phyloP scores from a whole-genome alignment of 2,329 filamentous ascomycete species.

The Xylaria hypoxylon region DNA sequence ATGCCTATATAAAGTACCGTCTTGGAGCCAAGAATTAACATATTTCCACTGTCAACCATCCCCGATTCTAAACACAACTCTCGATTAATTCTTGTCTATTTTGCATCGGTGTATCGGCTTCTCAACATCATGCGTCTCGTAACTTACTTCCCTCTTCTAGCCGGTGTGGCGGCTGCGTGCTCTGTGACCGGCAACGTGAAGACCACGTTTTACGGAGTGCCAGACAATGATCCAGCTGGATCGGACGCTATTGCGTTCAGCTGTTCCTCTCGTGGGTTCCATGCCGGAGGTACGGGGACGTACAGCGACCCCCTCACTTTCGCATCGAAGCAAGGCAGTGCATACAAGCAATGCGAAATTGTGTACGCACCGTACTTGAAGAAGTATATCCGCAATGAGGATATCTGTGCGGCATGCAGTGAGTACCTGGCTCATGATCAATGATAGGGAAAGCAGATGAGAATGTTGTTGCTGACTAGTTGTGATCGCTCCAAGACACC shows the following conservation, averaged over 20 bases:
- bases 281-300: constrained; percentile 57
- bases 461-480: constrained; percentile 19
- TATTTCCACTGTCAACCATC: not conserved
- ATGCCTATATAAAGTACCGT: constrained; percentile 20
- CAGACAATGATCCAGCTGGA: constrained; percentile 55
- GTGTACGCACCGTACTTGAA: constrained; percentile 58
- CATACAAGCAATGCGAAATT: constrained; percentile 57
- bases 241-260: constrained; percentile 51
- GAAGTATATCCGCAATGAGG: constrained; percentile 56
- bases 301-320: constrained; percentile 58
- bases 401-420: constrained; percentile 45
- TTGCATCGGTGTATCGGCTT: not conserved
- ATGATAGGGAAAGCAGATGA: constrained; percentile 9
- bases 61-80: not conserved
- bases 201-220: constrained; percentile 56
- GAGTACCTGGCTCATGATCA: constrained; percentile 26
- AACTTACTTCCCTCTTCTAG: constrained; percentile 27
- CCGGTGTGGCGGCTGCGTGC: constrained; percentile 40
- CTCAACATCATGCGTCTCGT: constrained; percentile 26
- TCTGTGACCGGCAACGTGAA: constrained; percentile 45
- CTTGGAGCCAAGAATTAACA: not conserved
- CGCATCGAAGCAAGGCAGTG: constrained; percentile 54
- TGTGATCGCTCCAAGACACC: constrained; percentile 13
- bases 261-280: constrained; percentile 51
- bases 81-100: not conserved